Evolutionary conservation across 768 basidiomycete genomes (phyloP), one percentile per base, ranked within the genome.

Genomic region (Cystobasidium ongulense): DNA sequence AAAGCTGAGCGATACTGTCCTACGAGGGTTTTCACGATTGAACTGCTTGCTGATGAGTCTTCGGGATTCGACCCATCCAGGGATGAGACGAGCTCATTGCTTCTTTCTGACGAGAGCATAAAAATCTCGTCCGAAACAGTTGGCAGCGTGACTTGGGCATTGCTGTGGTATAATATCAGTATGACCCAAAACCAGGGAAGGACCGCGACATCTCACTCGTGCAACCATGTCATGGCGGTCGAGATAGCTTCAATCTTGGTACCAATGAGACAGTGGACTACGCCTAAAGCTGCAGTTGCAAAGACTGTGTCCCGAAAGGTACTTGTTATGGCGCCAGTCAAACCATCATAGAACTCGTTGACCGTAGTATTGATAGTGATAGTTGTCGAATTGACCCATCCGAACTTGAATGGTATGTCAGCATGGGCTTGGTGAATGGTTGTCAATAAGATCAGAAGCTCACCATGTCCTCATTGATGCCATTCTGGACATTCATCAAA

Each of bases 341-440:
- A 82, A 63, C 92, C 92, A 71, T 84, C 84, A 82, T 98, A 98
- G 81, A 99, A 95, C 57, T 84, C 84, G 80, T 86, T 88, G 78
- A 99, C 83, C 1, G 95, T 96, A 77, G 84, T 83, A 81, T 99
- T 99, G 66, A 99, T 85, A 5, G 88, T 87, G 1, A 87, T 87
- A 0, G 92, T 95, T 8, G 95, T 95, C 21, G 84, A 85, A 78
- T 97, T 92, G 62, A 98, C 88, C 94, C 94, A 98, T 11, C 93
- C 92, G 75, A 98, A 95, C 57, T 98, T 82, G 29, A 89, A 1
- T 11, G 11, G 25, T 1, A 11, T 39, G 39, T 54, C 17, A 13
- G 43, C n/a, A 46, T 13, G 43, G 13, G 13, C 43, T 64, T 25
- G 52, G 43, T 36, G 7, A 23, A 59, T 50, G n/a, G n/a, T 25